phyloP scores from a whole-genome alignment of 495 filamentous ascomycete species.

The Podospora fimiseda region DNA sequence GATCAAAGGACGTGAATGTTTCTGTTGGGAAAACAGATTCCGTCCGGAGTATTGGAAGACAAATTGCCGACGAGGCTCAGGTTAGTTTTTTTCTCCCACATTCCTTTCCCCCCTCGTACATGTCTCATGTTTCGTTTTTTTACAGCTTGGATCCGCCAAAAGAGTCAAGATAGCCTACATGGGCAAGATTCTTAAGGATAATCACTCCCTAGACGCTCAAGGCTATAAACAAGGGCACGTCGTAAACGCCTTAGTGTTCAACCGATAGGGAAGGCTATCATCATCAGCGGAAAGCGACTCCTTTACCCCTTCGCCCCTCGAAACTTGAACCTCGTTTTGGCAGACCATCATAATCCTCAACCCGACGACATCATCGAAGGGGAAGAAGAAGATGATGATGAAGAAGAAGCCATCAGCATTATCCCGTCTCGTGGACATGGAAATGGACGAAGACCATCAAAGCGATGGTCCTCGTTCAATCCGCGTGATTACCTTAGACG shows the following conservation, averaged over 20 bases:
- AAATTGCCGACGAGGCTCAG: conserved; percentile 56
- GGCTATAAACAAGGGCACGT: conserved; percentile 73
- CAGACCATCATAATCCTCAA: background rate
- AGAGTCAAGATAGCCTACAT: conserved; percentile 68
- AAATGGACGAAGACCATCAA: too few relatives aligned
- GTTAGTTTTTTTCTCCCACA: conserved; percentile 38
- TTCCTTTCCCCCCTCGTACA: background rate
- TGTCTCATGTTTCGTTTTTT: conserved; percentile 20
- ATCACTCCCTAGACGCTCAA: conserved; percentile 53
- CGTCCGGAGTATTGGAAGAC: conserved; percentile 55
- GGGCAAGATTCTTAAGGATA: conserved; percentile 70
- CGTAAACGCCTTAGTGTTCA: conserved; percentile 72
- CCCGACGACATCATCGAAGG: too few relatives aligned
- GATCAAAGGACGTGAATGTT: conserved; percentile 58
- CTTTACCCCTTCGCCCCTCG: background rate
- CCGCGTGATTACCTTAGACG: too few relatives aligned
- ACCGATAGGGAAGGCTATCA: conserved; percentile 30
- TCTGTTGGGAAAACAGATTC: conserved; percentile 53
- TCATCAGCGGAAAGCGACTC: conserved; percentile 1
- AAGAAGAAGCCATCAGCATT: too few relatives aligned
- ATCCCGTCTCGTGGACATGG: too few relatives aligned
- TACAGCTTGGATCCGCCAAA: conserved; percentile 44
- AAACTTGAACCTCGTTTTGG: background rate
- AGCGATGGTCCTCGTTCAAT: too few relatives aligned
- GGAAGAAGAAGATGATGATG: too few relatives aligned